Percentiles rank a stretch among this genome's conserved stretches.
These are phyloP conservation scores for Coemansia sp. DNA, from an alignment of 371 early-diverging fungal species.

Conservation along the genomic window DNA sequence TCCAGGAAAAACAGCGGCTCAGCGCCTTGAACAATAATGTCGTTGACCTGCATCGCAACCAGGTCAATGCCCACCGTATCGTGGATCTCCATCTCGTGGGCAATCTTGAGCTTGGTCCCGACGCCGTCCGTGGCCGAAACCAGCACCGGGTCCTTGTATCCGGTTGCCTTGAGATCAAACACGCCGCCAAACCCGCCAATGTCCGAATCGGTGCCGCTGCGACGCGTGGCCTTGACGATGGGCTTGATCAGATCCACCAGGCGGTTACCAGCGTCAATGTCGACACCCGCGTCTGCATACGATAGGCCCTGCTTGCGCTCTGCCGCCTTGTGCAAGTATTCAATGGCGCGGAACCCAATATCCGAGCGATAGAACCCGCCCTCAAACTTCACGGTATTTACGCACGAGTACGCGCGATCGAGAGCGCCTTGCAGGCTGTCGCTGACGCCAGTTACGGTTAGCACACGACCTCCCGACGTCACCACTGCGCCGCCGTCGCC, in stretches of 20 bases:
- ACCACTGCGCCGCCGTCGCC: slow-evolving; percentile 60
- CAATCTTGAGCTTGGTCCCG: slow-evolving; percentile 97
- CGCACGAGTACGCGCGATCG: slow-evolving; percentile 70
- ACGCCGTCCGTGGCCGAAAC: slow-evolving; percentile 98
- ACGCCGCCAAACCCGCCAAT: slow-evolving; percentile 98
- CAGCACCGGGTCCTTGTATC: slow-evolving; percentile 86
- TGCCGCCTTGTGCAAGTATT: slow-evolving; percentile 46
- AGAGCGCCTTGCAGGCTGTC: slow-evolving; percentile 72
- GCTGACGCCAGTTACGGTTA: slow-evolving; percentile 86
- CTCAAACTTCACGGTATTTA: slow-evolving; percentile 75
- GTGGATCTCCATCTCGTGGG: slow-evolving; percentile 79
- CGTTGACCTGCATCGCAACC: slow-evolving; percentile 98
- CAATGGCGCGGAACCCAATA: slow-evolving; percentile 78
- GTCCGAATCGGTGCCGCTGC: slow-evolving; percentile 91
- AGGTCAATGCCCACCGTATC: slow-evolving; percentile 93
- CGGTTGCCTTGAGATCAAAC: slow-evolving; percentile 92
- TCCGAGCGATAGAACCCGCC: slow-evolving; percentile 84
- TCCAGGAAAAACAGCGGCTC: slow-evolving; percentile 97
- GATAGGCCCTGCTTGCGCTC: slow-evolving; percentile 22
- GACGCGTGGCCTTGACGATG: slow-evolving; percentile 84
- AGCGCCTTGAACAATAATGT: slow-evolving; percentile 97
- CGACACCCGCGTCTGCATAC: slow-evolving; percentile 95
- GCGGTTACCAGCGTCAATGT: slow-evolving; percentile 92
- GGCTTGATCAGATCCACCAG: slow-evolving; percentile 95
- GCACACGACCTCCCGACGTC: slow-evolving; percentile 94